Conservation (phyloP, 2,329 filamentous ascomycete species). For the Botrytis hyacinthi region DNA sequence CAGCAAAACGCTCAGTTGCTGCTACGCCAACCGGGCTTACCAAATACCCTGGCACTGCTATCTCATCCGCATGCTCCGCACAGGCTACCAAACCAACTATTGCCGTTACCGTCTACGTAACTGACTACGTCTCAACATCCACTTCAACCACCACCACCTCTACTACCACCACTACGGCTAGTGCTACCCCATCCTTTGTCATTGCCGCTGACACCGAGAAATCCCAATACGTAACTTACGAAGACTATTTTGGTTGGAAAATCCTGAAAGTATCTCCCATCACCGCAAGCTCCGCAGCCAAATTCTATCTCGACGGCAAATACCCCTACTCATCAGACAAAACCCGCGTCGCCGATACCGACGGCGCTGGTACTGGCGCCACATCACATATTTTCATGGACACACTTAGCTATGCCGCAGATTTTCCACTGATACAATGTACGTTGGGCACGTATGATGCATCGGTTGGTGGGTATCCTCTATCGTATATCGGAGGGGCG, state of each 20-base stretch:
- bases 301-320: background rate
- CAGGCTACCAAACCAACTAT: background rate
- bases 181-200: background rate
- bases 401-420: background rate
- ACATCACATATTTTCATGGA: background rate
- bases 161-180: background rate
- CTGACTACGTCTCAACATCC: background rate
- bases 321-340: background rate
- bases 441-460: background rate
- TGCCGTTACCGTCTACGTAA: background rate
- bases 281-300: background rate
- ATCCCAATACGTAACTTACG: background rate
- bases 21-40: background rate
- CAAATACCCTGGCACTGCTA: background rate
- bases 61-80: background rate
- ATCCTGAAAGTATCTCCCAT: background rate
- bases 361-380: background rate
- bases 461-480: background rate
- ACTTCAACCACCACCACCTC: background rate
- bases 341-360: background rate
- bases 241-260: background rate
- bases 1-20: background rate
- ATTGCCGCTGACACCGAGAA: background rate
- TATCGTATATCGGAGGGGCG: background rate
- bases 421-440: background rate